phyloP scores from a whole-genome alignment of 139 green algal genomes.

The Pseudopediastrum boryanum region DNA sequence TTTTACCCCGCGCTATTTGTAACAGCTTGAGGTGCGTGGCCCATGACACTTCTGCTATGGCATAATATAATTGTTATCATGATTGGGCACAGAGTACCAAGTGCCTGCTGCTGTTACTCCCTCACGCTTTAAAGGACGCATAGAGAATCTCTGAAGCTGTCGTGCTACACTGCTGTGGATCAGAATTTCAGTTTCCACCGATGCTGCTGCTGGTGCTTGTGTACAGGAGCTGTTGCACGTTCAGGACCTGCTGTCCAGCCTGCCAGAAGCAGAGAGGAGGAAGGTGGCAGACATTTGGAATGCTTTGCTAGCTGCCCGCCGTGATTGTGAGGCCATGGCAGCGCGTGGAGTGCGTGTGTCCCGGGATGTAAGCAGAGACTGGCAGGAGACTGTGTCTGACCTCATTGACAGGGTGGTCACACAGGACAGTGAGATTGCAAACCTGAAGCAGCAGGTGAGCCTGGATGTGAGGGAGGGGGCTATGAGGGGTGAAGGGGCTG shows the following conservation, averaged over 20 bases:
- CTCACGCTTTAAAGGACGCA: background rate
- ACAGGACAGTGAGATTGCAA: conserved; percentile 32
- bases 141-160: background rate
- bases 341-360: conserved; percentile 35
- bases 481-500: too few relatives aligned
- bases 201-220: background rate
- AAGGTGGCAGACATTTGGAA: conserved; percentile 26
- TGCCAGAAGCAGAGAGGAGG: background rate
- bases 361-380: conserved; percentile 41
- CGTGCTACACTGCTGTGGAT: background rate
- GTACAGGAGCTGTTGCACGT: conserved; percentile 9
- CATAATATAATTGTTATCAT: background rate
- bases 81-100: background rate
- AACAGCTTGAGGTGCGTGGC: too few relatives aligned
- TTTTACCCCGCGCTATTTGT: too few relatives aligned
- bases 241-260: conserved; percentile 5
- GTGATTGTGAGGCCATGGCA: conserved; percentile 34
- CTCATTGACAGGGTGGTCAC: conserved; percentile 36
- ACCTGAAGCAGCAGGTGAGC: conserved; percentile 17
- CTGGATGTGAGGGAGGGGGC: background rate
- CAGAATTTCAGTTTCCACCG: too few relatives aligned
- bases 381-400: conserved; percentile 45
- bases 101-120: background rate
- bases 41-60: background rate
- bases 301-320: conserved; percentile 6